Base-by-base conservation (phyloP, 306 rosid genomes). In the Cucurbita ficifolia region DNA sequence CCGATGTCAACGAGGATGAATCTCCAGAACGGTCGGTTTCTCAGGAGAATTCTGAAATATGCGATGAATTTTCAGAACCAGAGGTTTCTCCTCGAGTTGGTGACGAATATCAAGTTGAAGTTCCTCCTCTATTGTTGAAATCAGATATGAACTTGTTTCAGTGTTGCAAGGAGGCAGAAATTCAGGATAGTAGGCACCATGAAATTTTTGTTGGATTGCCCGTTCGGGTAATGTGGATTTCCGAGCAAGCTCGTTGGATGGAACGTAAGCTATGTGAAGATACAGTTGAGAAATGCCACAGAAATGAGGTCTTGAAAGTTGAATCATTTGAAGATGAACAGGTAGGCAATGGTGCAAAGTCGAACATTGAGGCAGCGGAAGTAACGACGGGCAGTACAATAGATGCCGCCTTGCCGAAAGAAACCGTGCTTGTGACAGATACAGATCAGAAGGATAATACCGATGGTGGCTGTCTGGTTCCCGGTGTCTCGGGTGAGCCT, bases 71-170 rank as follows among this genome's bases (percentile, higher is more conserved):
- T 76, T 87, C 84, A 43, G 95, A 89, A 36, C 88, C 89, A 0
- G 92, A 87, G 22, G 76, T 84, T 77, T 81, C 73, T 80, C 96
- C 95, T 80, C 81, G 97, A 68, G 92, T 89, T 42, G 98, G 97
- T 38, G 81, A 83, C 50, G 78, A 87, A 61, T 86, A 80, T 83
- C 98, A 94, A 76, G 95, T 74, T 76, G 89, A 89, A 73, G 67
- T 89, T 77, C 90, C 96, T 17, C 69, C 76, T 58, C 77, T 82
- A 51, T 73, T 84, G 29, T 58, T 84, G 74, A 74, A 78, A 50
- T 75, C 81, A 58, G 86, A 87, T 39, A 19, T 2, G 12, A 43
- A 67, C 54, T 12, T 80, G 82, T 80, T 36, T 61, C 73, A 51
- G 54, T 72, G 71, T 74, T 61, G 73, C 72, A 73, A 81, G 70